Conservation (phyloP, 306 rosid species). For the Corylus heterophylla region DNA sequence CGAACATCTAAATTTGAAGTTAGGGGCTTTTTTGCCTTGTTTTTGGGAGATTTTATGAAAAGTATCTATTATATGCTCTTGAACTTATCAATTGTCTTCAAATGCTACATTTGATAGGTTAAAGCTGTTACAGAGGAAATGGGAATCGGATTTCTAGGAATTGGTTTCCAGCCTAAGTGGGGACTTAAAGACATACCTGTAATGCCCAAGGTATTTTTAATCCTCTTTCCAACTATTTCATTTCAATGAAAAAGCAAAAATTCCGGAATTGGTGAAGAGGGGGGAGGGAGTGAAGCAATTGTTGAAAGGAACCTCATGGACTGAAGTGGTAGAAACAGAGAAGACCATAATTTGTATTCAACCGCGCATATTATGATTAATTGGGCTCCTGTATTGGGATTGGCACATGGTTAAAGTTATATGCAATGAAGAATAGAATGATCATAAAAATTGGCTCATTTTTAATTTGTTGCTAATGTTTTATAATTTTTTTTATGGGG, state of each 20-base stretch:
- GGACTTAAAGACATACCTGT: constrained; percentile 78
- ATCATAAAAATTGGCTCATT: background rate
- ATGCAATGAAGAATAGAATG: background rate
- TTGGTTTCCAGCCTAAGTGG: constrained; percentile 99
- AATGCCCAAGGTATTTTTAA: constrained; percentile 85
- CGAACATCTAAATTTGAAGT: background rate
- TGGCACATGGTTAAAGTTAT: background rate
- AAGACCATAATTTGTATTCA: background rate
- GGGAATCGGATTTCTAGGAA: constrained; percentile 97
- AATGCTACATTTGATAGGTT: constrained; percentile 49
- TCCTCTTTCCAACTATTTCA: constrained; percentile 13
- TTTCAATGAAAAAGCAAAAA: background rate
- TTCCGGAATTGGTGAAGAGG: background rate
- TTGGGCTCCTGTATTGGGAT: background rate
- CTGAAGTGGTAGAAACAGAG: constrained; percentile 1
- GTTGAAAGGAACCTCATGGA: constrained; percentile 2
- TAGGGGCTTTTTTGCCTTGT: background rate
- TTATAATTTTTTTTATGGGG: background rate
- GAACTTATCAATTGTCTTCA: constrained; percentile 17
- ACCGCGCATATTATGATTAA: background rate
- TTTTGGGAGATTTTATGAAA: background rate
- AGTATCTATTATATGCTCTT: background rate
- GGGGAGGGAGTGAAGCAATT: background rate
- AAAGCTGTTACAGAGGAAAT: constrained; percentile 98
- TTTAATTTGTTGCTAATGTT: background rate